These are phyloP conservation scores for Coemansia umbellata DNA, from an alignment of 192 early-diverging fungal species.

Conservation along the genomic window DNA sequence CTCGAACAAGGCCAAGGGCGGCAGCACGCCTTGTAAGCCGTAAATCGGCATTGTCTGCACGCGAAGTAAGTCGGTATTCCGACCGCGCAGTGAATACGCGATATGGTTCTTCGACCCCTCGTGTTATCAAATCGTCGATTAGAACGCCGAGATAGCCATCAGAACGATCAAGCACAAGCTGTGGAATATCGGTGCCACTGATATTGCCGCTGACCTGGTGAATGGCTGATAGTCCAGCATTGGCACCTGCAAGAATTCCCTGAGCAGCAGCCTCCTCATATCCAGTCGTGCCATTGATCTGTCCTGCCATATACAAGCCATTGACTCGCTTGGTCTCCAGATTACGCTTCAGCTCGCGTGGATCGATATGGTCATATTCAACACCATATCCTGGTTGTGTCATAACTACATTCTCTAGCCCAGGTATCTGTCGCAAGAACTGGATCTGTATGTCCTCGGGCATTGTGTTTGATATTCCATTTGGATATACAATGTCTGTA, in stretches of 20 bases:
- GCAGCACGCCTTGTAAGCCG: slow-evolving; percentile 68
- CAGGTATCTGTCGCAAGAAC: slow-evolving; percentile 67
- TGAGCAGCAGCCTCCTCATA: slow-evolving; percentile 83
- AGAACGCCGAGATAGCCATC: slow-evolving; percentile 81
- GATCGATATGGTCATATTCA: slow-evolving; percentile 84
- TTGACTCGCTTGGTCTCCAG: slow-evolving; percentile 75
- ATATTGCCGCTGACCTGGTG: slow-evolving; percentile 2
- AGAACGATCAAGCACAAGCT: slow-evolving; percentile 66
- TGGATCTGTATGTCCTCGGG: slow-evolving; percentile 71
- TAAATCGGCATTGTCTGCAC: slow-evolving; percentile 77
- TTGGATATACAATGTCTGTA: slow-evolving; percentile 67
- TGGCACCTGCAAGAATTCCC: slow-evolving; percentile 74
- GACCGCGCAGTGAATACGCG: slow-evolving; percentile 79
- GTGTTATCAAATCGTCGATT: slow-evolving; percentile 77
- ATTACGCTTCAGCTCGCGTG: slow-evolving; percentile 69
- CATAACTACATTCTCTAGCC: slow-evolving; percentile 72
- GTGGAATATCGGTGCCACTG: slow-evolving; percentile 9
- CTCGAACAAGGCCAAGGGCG: slow-evolving; percentile 53
- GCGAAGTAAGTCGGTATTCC: slow-evolving; percentile 70
- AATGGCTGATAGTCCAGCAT: slow-evolving; percentile 62
- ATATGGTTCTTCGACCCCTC: slow-evolving; percentile 80
- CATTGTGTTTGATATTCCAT: slow-evolving; percentile 82
- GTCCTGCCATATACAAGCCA: slow-evolving; percentile 76
- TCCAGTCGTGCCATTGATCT: slow-evolving; percentile 87
- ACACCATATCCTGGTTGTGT: slow-evolving; percentile 75